These are phyloP conservation scores for Iris pallida DNA, from an alignment of 116 monocot species.

Conservation along the genomic window DNA sequence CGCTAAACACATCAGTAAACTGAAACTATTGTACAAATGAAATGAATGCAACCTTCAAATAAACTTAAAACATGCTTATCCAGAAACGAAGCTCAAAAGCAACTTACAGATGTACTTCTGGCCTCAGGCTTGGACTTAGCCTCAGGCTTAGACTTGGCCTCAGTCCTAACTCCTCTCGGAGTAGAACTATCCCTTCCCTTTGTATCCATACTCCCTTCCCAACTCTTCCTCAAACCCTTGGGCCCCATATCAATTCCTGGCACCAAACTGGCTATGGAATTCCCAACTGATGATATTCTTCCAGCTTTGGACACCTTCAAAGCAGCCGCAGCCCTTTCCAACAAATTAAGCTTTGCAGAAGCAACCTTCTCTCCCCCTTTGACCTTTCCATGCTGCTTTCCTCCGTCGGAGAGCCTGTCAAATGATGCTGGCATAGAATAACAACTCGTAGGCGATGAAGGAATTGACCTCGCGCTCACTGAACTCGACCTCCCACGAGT, in stretches of 20 bases:
- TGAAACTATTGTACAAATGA: no score
- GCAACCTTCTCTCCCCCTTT: conserved; percentile 37
- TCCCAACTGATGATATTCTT: conserved; percentile 50
- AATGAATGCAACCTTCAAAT: no score
- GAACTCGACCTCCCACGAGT: conserved; percentile 32
- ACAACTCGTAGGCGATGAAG: conserved; percentile 71
- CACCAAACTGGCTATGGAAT: conserved; percentile 23
- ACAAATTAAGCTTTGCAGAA: conserved; percentile 44
- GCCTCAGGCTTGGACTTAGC: conserved; percentile 26
- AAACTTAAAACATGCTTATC: background rate
- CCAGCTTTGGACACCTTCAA: conserved; percentile 38
- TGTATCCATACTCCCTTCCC: conserved; percentile 66
- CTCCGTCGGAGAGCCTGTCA: conserved; percentile 60
- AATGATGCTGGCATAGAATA: conserved; percentile 65
- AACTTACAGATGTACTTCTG: conserved; percentile 44
- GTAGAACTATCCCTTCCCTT: conserved; percentile 38
- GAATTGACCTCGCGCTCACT: conserved; percentile 38
- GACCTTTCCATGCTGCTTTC: conserved; percentile 57
- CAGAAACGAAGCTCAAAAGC: background rate
- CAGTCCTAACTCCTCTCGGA: conserved; percentile 31
- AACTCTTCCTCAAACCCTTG: conserved; percentile 86
- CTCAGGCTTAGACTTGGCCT: conserved; percentile 1
- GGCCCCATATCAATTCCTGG: conserved; percentile 36
- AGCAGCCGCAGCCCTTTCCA: conserved; percentile 62
- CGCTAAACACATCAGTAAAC: no score